Base-by-base conservation (phyloP, 177 flowering plant genomes). In the Vitis hybrid region DNA sequence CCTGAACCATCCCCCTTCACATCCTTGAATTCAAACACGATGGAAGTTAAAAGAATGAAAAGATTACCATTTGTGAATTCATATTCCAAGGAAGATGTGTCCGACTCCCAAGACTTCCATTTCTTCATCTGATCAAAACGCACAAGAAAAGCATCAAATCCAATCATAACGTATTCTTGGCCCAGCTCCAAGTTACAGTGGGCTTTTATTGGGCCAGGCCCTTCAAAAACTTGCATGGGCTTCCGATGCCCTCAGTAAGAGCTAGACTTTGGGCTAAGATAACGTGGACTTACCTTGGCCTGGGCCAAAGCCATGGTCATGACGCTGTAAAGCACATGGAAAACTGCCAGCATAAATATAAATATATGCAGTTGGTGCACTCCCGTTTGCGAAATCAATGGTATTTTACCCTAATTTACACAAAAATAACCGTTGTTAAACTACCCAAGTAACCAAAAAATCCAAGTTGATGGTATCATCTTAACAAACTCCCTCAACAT, bases 51-150 rank as follows among this genome's bases (percentile, higher is more conserved):
- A 2, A 24, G 28, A 24, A 38, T 8, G 28, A 50, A 61, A 50
- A 1, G 59, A 12, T 55, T 68, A 89, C 95, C 93, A 68, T 84
- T 82, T 12, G 85, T 72, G 67, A 68, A 87, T 56, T 89, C 83
- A 71, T 90, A 89, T 65, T 90, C 92, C 72, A 83, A 60, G 49
- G 92, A 79, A 11, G 75, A 57, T 2, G 89, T 87, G 66, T 91
- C 93, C 51, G 8, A 64, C 76, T 89, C 96, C 92, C 92, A 91
- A 0, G 75, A 13, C 76, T 89, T 86, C 93, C 92, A 91, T 65
- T 69, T 86, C 74, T 78, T 84, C 89, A 89, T 85, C 96, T 89
- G 72, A 38, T 60, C 24, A 78, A 28, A 6, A 62, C 22, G 33
- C 18, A 38, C 56, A 47, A 9, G 11, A 53, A 55, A 3, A n/a